Conservation (phyloP, 2,329 filamentous ascomycete genomes). For the Botrytis pseudocinerea region DNA sequence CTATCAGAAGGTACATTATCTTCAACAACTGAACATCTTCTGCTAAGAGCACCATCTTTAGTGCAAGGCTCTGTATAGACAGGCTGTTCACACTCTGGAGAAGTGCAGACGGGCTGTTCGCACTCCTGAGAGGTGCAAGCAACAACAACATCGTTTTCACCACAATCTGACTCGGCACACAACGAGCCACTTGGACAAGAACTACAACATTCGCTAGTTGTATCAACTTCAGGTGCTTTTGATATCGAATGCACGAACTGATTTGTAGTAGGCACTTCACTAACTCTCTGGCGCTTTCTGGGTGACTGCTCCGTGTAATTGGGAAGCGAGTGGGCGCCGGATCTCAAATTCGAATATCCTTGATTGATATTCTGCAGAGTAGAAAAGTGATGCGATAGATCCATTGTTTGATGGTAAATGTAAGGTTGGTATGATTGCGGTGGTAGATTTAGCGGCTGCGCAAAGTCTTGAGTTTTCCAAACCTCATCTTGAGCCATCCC, state of each 20-base stretch:
- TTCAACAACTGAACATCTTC: slow-evolving; percentile 20
- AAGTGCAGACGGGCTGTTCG: slow-evolving; percentile 30
- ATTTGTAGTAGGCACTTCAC: background rate
- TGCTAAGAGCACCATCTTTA: slow-evolving; percentile 23
- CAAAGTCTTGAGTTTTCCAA: background rate
- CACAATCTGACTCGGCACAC: slow-evolving; percentile 35
- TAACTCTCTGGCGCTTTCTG: slow-evolving; percentile 11
- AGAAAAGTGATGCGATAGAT: background rate
- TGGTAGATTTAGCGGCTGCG: slow-evolving; percentile 10
- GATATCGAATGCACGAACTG: background rate
- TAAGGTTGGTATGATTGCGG: slow-evolving; percentile 11
- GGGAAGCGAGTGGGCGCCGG: background rate
- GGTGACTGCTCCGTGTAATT: slow-evolving; percentile 6
- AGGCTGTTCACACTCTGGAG: slow-evolving; percentile 29
- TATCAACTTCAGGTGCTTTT: background rate
- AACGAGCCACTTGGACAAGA: slow-evolving; percentile 34
- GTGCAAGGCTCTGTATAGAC: slow-evolving; percentile 32
- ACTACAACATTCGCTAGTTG: slow-evolving; percentile 37
- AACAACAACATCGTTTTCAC: slow-evolving; percentile 26
- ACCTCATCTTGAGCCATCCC: slow-evolving; percentile 1
- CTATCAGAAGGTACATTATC: slow-evolving; percentile 13
- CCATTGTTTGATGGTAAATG: background rate
- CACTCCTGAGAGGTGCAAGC: slow-evolving; percentile 31
- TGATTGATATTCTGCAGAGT: background rate
- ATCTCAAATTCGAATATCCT: slow-evolving; percentile 1